These are phyloP conservation scores for Wolfiporia cocos DNA, from an alignment of 1,284 basidiomycete species.

Conservation along the genomic window DNA sequence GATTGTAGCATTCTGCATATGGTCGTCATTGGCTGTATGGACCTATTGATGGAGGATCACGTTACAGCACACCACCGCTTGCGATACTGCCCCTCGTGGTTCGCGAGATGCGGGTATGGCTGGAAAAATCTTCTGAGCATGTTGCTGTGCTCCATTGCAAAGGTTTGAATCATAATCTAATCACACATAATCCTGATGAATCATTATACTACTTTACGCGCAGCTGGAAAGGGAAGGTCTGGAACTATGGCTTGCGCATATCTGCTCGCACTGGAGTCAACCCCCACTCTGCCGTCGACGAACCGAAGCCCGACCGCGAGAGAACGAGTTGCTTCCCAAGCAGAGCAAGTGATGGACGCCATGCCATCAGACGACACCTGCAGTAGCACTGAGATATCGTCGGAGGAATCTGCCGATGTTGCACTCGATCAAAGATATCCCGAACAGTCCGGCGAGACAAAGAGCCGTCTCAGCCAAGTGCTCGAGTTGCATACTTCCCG, in stretches of 20 bases:
- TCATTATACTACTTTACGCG: no score
- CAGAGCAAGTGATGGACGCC: conserved; percentile 43
- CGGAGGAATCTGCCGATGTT: conserved; percentile 8
- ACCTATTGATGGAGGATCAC: no score
- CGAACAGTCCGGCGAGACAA: background rate
- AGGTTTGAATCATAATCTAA: conserved; percentile 37
- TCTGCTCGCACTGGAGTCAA: conserved; percentile 53
- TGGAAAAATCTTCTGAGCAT: conserved; percentile 60
- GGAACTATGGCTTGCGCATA: conserved; percentile 81
- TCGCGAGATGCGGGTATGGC: conserved; percentile 76
- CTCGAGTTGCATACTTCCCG: conserved; percentile 63
- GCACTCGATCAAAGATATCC: background rate
- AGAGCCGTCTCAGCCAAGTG: conserved; percentile 23
- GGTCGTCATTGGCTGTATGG: no score
- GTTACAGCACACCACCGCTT: conserved; percentile 71
- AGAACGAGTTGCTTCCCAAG: conserved; percentile 30
- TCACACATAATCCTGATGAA: background rate
- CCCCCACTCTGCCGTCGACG: conserved; percentile 41
- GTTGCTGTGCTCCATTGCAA: conserved; percentile 89
- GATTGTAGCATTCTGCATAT: no score
- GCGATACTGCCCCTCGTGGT: conserved; percentile 72
- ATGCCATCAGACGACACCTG: conserved; percentile 37
- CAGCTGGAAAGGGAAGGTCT: conserved; percentile 78
- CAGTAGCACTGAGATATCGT: no score
- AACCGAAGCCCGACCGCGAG: conserved; percentile 37